Evolutionary conservation across 2,329 filamentous ascomycete species (phyloP), one percentile per base, ranked within the genome.

Genomic region (Grosmannia clavigera): DNA sequence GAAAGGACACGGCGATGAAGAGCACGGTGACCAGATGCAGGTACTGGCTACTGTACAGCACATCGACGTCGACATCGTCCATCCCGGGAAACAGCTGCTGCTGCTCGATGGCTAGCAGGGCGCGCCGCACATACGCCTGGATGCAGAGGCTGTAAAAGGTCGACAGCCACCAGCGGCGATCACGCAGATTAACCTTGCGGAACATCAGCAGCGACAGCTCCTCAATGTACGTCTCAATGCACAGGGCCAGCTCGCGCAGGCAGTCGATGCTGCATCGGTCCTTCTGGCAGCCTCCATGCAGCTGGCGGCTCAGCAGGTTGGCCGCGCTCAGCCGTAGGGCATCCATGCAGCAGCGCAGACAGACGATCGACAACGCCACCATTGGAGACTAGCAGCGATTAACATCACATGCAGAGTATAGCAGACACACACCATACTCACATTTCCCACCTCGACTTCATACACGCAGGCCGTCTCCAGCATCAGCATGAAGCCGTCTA

Each of bases 61-160:
- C 59, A n/a, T 69, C 67, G 10, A 62, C 60, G n/a, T 69, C 67
- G 11, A 63, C 65, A 52, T 70, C 68, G 25, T 69, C 68, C 27
- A 51, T 52, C 9, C 62, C 61, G 0, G 59, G 65, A 31, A 68
- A 69, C 1, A 68, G 65, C 19, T 68, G 62, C 54, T 68, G 65
- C 56, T 68, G 69, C 50, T 70, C 68, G 14, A 70, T 65, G 31
- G 63, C 61, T 1, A 69, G 66, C 16, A 70, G 53, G 16, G 66
- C 68, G 16, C 69, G 67, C 14, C 68, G 65, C 14, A 70, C 68
- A 40, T 69, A 68, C 46, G 67, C 68, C 61, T 70, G 68, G 62
- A 70, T 69, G 60, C 64, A 69, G 5, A 70, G 62, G 55, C 67
- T 69, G 61, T 69, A 70, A 57, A 69, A 70, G 0, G 68, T 69